Base-by-base conservation (phyloP, 2,329 filamentous ascomycete species). In the Aspergillus tamarii region DNA sequence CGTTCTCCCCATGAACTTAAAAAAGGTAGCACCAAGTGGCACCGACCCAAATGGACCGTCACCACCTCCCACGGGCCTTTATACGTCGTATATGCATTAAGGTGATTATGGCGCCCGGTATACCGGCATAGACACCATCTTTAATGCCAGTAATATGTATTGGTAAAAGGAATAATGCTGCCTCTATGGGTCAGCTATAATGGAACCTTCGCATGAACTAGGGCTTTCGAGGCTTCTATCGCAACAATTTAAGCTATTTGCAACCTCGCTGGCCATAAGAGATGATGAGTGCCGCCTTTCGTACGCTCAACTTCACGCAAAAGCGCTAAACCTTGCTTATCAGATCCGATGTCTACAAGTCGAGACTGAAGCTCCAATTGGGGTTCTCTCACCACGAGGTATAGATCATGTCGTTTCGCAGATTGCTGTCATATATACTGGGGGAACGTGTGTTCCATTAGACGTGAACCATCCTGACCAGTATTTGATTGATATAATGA, bases 331-430 rank as follows among this genome's bases (percentile, higher is more conserved):
- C 11, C 11, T 62, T 6, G 50, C 57, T 26, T 12, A 39, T 4
- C 56, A 48, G 19, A 60, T 65, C 4, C n/a, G 10, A n/a, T 4
- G 19, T 54, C 6, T 39, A 28, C n/a, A 52, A 6, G 28, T 39
- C 1, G 11, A 14, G 6, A 41, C 52, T n/a, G 32, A 28, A 11
- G 34, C 39, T 2, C 66, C 64, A 1, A 45, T 67, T 21, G 64
- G 64, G 0, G 64, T 67, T 16, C 43, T 67, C 2, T 48, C 56
- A 26, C 64, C 62, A 1, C 57, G 59, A 9, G 54, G 64, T 28
- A 36, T 65, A 23, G 48, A 65, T 19, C 64, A 68, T 46, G 50
- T 67, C 14, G 10, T 68, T 8, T 54, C 62, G 10, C 66, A 68
- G 34, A 48, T 64, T 2, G 63, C 64, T 23, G 41, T 67, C n/a